phyloP scores from a whole-genome alignment of 2,329 filamentous ascomycete species.

The Aspergillus amoenus region DNA sequence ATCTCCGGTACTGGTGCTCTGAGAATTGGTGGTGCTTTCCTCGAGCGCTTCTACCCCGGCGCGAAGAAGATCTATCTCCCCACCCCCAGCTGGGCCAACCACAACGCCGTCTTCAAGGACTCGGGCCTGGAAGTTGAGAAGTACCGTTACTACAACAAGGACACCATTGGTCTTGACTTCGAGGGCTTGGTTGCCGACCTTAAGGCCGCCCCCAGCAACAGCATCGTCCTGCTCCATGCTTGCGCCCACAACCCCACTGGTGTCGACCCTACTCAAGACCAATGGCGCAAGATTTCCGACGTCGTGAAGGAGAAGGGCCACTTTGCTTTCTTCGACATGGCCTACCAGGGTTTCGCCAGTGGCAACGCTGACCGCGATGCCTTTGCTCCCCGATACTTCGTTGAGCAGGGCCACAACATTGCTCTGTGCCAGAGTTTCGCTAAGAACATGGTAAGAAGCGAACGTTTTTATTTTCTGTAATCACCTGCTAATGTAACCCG shows the following conservation, averaged over 20 bases:
- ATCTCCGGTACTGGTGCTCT: constrained; percentile 97
- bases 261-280: constrained; percentile 85
- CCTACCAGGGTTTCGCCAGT: constrained; percentile 96
- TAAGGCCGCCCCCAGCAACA: constrained; percentile 81
- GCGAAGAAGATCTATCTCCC: constrained; percentile 97
- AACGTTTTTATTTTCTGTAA: background rate
- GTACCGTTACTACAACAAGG: constrained; percentile 99
- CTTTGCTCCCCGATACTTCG: constrained; percentile 89
- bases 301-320: constrained; percentile 83
- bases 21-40: constrained; percentile 90
- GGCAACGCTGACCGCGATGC: constrained; percentile 91
- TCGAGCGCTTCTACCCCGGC: constrained; percentile 85
- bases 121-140: constrained; percentile 86
- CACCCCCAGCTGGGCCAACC: constrained; percentile 96
- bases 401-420: constrained; percentile 86
- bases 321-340: constrained; percentile 99
- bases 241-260: constrained; percentile 98
- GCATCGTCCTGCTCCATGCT: constrained; percentile 90
- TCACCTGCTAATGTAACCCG: background rate
- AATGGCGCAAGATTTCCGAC: constrained; percentile 88
- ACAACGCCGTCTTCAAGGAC: constrained; percentile 94
- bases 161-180: constrained; percentile 97
- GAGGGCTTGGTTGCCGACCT: constrained; percentile 89
- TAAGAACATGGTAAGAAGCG: constrained; percentile 85
- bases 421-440: constrained; percentile 91